Evolutionary conservation across 352 stramenopile species (phyloP).

Genomic region (Pelagophyceae sp.): DNA sequence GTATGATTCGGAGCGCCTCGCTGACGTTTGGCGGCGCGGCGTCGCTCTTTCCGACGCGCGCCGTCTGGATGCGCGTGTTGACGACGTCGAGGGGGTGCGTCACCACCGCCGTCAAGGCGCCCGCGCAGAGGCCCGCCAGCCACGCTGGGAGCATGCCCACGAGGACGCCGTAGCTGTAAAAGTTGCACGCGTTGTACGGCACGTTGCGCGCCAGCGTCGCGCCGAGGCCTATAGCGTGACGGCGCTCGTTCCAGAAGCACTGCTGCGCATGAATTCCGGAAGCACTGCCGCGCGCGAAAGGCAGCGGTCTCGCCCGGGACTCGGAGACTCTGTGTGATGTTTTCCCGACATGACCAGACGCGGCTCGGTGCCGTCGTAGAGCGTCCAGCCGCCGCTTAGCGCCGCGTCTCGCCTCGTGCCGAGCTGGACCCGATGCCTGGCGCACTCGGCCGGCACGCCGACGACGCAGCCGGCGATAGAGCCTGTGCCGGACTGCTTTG

Average conservation of each 20-base stretch:
- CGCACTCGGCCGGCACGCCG: constrained; percentile 13
- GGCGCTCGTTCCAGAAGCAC: too few species aligned
- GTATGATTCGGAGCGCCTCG: not conserved
- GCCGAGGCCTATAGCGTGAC: too few species aligned
- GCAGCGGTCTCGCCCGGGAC: too few species aligned
- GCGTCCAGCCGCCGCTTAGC: not conserved
- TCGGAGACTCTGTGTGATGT: too few species aligned
- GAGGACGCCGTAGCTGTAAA: too few species aligned
- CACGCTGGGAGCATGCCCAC: too few species aligned
- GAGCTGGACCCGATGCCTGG: constrained; percentile 9
- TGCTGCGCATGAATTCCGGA: too few species aligned
- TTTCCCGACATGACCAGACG: too few species aligned
- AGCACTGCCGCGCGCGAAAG: too few species aligned
- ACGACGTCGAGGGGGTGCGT: constrained; percentile 16
- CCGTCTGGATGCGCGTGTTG: not conserved
- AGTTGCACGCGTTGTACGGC: constrained; percentile 3
- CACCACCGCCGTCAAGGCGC: not conserved
- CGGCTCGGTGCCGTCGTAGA: constrained; percentile 22
- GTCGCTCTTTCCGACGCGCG: not conserved
- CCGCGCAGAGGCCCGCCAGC: not conserved
- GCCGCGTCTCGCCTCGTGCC: not conserved
- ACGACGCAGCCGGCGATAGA: not conserved
- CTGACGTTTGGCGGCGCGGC: not conserved
- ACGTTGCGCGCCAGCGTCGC: constrained; percentile 15
- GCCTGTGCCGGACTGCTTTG: too few species aligned